A percentile compares a stretch with the other conserved stretches of the same genome.
These are phyloP conservation scores for Galeopsis tetrahit DNA, from an alignment of 257 asterid species.

Conservation along the genomic window DNA sequence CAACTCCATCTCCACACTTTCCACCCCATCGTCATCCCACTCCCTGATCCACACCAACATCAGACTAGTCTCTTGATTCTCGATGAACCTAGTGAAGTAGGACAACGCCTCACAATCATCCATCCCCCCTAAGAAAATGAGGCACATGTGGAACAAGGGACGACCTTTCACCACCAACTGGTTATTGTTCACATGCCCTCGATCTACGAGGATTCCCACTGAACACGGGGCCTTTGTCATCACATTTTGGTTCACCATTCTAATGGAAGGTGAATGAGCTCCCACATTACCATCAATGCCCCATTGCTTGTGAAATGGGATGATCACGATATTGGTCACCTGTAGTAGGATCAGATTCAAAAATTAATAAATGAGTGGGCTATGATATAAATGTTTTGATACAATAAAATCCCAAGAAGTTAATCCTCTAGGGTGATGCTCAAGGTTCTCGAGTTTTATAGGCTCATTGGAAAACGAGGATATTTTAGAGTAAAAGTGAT, in stretches of 20 bases:
- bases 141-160: constrained; percentile 28
- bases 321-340: constrained; percentile 47
- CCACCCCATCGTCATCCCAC: constrained; percentile 12
- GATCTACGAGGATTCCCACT: constrained; percentile 62
- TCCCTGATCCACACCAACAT: constrained; percentile 53
- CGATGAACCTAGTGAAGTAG: constrained; percentile 45
- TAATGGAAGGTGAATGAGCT: constrained; percentile 34
- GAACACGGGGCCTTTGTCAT: constrained; percentile 63
- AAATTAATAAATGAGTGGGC: neutral
- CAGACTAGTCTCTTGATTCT: constrained; percentile 41
- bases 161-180: neutral
- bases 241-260: constrained; percentile 60
- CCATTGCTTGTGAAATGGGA: constrained; percentile 68
- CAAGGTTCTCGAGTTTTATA: too few species aligned
- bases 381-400: too few species aligned
- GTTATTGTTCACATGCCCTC: constrained; percentile 38
- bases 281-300: constrained; percentile 48
- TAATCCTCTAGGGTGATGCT: too few species aligned
- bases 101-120: constrained; percentile 73
- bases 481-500: too few species aligned
- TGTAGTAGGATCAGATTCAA: neutral
- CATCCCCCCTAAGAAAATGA: constrained; percentile 59
- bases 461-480: too few species aligned
- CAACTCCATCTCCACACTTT: constrained; percentile 35
- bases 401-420: neutral